These are phyloP conservation scores for Phytopythium chamaehyphon DNA, from an alignment of 352 stramenopile genomes.

Conservation along the genomic window DNA sequence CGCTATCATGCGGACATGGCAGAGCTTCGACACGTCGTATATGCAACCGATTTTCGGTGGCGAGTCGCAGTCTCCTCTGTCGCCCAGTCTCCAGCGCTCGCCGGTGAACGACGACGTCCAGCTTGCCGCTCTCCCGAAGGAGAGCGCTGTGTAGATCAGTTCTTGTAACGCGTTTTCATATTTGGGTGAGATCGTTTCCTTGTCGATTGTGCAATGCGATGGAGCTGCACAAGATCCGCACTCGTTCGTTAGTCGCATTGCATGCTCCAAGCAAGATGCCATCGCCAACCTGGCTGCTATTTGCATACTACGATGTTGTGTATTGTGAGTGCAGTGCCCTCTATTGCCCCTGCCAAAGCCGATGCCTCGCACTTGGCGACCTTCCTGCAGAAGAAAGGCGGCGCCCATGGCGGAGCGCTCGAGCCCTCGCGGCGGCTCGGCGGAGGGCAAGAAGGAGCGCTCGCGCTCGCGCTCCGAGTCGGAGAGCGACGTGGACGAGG, in stretches of 20 bases:
- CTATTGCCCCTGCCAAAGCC: neutral
- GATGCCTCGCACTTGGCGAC: neutral
- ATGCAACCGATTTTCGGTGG: conserved; percentile 83
- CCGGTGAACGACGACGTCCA: conserved; percentile 11
- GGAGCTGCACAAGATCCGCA: too few species aligned
- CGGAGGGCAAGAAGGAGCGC: neutral
- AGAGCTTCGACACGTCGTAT: conserved; percentile 71
- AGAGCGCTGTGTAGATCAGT: conserved; percentile 35
- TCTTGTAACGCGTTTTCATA: neutral
- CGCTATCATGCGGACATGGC: conserved; percentile 74
- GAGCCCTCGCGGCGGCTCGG: too few species aligned
- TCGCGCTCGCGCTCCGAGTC: conserved; percentile 2
- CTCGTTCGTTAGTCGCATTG: too few species aligned
- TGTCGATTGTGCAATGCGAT: too few species aligned
- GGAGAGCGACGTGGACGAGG: conserved; percentile 10
- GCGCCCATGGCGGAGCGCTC: conserved; percentile 3
- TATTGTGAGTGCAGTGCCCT: too few species aligned
- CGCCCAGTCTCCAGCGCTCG: conserved; percentile 6
- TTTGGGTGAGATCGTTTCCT: neutral
- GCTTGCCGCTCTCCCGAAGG: conserved; percentile 36
- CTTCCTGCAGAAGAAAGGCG: too few species aligned
- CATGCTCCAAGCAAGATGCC: too few species aligned
- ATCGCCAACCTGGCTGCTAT: too few species aligned
- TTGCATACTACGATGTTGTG: too few species aligned
- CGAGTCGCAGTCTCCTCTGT: conserved; percentile 24